Percentiles rank a stretch among this genome's conserved stretches.
Conservation (phyloP, 176 grass and related monocot species). For the Thalia dealbata region DNA sequence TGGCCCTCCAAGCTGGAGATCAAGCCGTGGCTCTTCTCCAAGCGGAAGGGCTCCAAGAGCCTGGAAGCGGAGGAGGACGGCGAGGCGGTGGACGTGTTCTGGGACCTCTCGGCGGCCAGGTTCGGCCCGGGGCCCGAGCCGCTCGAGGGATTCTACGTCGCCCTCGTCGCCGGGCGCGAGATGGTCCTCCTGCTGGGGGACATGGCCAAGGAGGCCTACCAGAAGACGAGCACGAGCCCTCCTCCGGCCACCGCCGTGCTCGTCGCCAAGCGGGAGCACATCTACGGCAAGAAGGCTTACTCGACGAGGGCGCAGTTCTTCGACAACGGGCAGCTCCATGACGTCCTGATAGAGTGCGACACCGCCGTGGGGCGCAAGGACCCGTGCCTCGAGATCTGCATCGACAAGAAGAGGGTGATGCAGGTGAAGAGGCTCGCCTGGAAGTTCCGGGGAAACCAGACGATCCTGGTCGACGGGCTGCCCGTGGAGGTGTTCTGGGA, state of each 20-base stretch:
- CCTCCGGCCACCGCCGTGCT: constrained; percentile 31
- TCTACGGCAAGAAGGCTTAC: constrained; percentile 63
- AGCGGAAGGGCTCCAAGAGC: constrained; percentile 61
- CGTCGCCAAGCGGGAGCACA: constrained; percentile 53
- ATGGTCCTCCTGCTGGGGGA: constrained; percentile 56
- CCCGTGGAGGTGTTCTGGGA: constrained; percentile 78
- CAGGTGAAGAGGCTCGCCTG: constrained; percentile 51
- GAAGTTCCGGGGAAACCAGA: constrained; percentile 76
- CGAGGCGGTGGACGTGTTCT: constrained; percentile 57
- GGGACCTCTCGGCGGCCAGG: constrained; percentile 57
- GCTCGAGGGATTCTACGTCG: constrained; percentile 46
- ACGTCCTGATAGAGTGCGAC: constrained; percentile 51
- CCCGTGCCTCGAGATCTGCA: constrained; percentile 56
- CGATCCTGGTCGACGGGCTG: constrained; percentile 60
- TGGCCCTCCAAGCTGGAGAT: constrained; percentile 59
- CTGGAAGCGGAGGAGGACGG: constrained; percentile 41
- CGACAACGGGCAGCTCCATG: constrained; percentile 52
- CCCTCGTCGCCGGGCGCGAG: constrained; percentile 44
- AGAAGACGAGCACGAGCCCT: constrained; percentile 38
- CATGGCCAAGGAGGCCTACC: constrained; percentile 53
- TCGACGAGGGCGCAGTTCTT: constrained; percentile 54
- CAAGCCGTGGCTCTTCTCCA: constrained; percentile 76
- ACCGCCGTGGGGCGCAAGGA: constrained; percentile 39
- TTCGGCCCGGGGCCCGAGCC: constrained; percentile 48
- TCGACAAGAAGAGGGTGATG: constrained; percentile 62